Conservation (phyloP, 176 grass and related monocot genomes). For the Aegilops sharonensis region DNA sequence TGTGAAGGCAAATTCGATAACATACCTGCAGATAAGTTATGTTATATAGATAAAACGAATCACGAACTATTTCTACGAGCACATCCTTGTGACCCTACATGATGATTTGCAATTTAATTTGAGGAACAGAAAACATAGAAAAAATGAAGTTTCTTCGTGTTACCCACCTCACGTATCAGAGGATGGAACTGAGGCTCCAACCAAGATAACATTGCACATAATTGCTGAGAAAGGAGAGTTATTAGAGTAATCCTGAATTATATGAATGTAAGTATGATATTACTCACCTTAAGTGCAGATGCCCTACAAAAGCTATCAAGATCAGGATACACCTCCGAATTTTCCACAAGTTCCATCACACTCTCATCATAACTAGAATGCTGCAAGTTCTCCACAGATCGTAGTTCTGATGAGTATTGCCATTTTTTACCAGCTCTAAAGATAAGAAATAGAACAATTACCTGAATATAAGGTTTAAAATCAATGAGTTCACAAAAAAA, state of each 20-base stretch:
- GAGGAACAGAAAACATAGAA: background rate
- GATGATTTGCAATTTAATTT: conserved; percentile 2
- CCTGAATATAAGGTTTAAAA: conserved; percentile 18
- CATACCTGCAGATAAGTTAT: background rate
- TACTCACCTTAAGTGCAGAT: conserved; percentile 1
- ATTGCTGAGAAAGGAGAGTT: background rate
- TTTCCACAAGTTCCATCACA: background rate
- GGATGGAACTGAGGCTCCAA: conserved; percentile 33
- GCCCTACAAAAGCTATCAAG: background rate
- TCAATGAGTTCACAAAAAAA: conserved; percentile 3
- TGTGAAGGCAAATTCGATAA: background rate
- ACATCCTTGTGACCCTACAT: conserved; percentile 9
- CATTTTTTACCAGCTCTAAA: background rate
- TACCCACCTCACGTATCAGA: conserved; percentile 10
- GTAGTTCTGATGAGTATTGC: background rate
- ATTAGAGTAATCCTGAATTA: conserved; percentile 5
- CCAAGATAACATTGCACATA: background rate
- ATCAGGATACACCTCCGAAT: background rate
- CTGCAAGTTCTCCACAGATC: background rate
- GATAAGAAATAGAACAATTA: background rate
- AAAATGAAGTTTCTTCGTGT: background rate
- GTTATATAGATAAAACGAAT: background rate
- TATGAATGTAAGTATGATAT: background rate
- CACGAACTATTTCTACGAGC: background rate
- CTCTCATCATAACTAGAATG: background rate